A percentile compares a stretch with the other conserved stretches of the same genome.
These are phyloP conservation scores for Bothia castanella DNA, from an alignment of 1,284 basidiomycete genomes.

Conservation along the genomic window DNA sequence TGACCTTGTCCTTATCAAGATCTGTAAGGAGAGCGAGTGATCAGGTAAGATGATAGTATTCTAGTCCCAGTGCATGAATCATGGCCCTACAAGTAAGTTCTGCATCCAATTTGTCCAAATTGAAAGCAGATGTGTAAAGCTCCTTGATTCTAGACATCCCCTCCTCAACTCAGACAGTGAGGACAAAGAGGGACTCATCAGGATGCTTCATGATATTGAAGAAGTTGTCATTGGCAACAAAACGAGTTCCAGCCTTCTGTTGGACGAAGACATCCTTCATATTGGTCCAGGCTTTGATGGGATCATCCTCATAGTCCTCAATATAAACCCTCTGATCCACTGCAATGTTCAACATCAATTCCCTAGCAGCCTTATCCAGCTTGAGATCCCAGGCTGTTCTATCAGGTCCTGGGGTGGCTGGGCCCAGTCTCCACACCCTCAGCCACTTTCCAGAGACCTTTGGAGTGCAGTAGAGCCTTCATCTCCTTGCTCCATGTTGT, in stretches of 20 bases:
- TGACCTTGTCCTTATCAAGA: neutral
- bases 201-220: conserved; percentile 30
- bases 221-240: conserved; percentile 35
- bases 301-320: conserved; percentile 2
- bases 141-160: conserved; percentile 26
- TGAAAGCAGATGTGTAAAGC: conserved; percentile 17
- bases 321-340: conserved; percentile 6
- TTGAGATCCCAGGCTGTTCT: neutral
- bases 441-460: conserved; percentile 3
- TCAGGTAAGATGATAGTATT: neutral
- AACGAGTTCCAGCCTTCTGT: conserved; percentile 13
- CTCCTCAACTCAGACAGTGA: conserved; percentile 26
- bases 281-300: neutral
- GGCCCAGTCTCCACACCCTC: neutral
- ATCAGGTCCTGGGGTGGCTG: neutral
- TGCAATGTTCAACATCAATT: neutral
- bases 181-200: conserved; percentile 26
- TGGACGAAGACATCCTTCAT: neutral
- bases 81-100: neutral
- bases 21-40: neutral
- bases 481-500: conserved; percentile 6
- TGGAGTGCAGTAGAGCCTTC: conserved; percentile 1
- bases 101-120: neutral
- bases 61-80: neutral
- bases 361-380: conserved; percentile 3